Percentiles rank a stretch among this genome's conserved stretches.
Evolutionary conservation across 2,329 filamentous ascomycete species (phyloP).

Genomic region (Neospermospora avenae): DNA sequence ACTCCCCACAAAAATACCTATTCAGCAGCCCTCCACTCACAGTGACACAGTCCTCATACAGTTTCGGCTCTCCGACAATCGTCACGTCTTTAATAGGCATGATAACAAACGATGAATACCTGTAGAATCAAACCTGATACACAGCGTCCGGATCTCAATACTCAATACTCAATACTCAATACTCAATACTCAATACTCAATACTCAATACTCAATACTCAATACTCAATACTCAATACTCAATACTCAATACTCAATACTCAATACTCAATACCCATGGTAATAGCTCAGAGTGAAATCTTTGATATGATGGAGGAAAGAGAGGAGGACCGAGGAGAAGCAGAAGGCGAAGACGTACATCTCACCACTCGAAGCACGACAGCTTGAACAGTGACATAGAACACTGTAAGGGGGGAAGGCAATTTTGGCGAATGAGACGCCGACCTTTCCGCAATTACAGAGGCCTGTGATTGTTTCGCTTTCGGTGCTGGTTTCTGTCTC

Average conservation of each 20-base stretch:
- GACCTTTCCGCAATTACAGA: constrained; percentile 1
- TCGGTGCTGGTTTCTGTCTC: neutral
- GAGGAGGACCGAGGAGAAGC: neutral
- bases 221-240: no score
- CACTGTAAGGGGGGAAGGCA: neutral
- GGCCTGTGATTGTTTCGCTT: neutral
- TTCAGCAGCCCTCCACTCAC: neutral
- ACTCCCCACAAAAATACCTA: constrained; percentile 14
- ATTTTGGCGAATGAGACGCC: neutral
- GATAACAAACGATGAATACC: neutral
- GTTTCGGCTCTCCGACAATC: neutral
- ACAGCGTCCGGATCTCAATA: neutral
- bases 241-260: no score
- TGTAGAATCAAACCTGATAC: neutral
- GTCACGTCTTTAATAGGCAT: neutral
- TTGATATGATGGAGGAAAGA: no score
- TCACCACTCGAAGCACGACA: constrained; percentile 2
- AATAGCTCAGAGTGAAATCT: no score
- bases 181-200: neutral
- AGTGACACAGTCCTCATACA: constrained; percentile 1
- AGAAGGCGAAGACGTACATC: neutral
- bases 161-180: neutral
- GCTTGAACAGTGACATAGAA: neutral
- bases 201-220: neutral
- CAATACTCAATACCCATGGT: no score